These are phyloP conservation scores for Chalciporus piperatoides DNA, from an alignment of 1,284 basidiomycete genomes.

Conservation along the genomic window DNA sequence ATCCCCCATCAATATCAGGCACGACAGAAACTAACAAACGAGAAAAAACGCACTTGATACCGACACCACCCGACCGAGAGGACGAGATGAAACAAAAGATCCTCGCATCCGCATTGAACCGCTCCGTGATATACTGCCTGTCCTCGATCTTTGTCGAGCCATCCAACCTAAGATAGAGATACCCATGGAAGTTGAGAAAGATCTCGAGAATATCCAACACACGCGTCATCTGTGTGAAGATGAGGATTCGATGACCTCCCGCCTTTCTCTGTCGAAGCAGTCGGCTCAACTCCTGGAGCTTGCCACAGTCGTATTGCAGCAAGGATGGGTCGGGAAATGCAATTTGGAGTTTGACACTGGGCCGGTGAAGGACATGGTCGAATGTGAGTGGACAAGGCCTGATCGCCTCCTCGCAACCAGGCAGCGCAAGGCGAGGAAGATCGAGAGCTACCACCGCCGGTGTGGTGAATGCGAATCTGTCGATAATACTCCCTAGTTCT, in stretches of 20 bases:
- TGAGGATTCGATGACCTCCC: slow-evolving; percentile 86
- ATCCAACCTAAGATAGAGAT: slow-evolving; percentile 90
- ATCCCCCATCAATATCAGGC: slow-evolving; percentile 8
- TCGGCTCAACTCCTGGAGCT: slow-evolving; percentile 80
- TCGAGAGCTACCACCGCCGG: slow-evolving; percentile 79
- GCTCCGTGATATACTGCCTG: slow-evolving; percentile 90
- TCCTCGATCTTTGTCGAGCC: slow-evolving; percentile 96
- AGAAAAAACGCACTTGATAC: slow-evolving; percentile 75
- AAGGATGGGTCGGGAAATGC: slow-evolving; percentile 91
- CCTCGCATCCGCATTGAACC: slow-evolving; percentile 92
- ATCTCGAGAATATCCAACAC: slow-evolving; percentile 94
- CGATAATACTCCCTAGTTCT: slow-evolving; percentile 54
- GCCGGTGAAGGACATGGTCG: slow-evolving; percentile 66
- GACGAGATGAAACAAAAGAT: slow-evolving; percentile 94
- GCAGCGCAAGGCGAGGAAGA: slow-evolving; percentile 59
- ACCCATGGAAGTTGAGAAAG: slow-evolving; percentile 91
- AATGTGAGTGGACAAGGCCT: slow-evolving; percentile 44
- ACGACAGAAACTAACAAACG: background rate
- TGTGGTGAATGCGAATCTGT: slow-evolving; percentile 82
- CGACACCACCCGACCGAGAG: slow-evolving; percentile 91
- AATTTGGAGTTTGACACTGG: slow-evolving; percentile 84
- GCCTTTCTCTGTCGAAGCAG: slow-evolving; percentile 83
- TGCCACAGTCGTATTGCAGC: slow-evolving; percentile 96
- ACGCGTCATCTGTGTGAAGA: slow-evolving; percentile 97
- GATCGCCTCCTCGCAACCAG: slow-evolving; percentile 38